Percentiles rank a stretch among this genome's conserved stretches.
These are phyloP conservation scores for Backusella macrospora DNA, from an alignment of 192 early-diverging fungal genomes.

Conservation along the genomic window DNA sequence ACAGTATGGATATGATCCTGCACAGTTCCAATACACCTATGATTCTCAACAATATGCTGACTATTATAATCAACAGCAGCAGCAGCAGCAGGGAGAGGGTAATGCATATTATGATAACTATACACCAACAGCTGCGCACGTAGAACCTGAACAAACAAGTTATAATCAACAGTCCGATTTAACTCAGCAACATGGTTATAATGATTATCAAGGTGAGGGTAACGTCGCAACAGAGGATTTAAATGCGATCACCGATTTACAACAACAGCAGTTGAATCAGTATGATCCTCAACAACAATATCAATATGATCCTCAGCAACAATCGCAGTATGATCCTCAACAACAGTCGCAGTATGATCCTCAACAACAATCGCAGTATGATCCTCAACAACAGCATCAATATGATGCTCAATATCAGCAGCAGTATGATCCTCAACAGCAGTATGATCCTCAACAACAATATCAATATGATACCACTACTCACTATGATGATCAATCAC, in stretches of 20 bases:
- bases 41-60: constrained; percentile 11
- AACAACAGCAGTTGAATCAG: background rate
- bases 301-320: background rate
- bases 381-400: background rate
- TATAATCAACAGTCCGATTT: background rate
- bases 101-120: constrained; percentile 4
- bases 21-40: constrained; percentile 20
- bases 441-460: background rate
- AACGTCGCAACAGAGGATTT: background rate
- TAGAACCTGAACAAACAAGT: constrained; percentile 7
- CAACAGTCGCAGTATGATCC: background rate
- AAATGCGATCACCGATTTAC: background rate
- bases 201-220: background rate
- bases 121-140: background rate
- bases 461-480: too few species aligned
- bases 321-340: background rate
- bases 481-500: background rate
- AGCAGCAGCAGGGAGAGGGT: background rate
- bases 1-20: constrained; percentile 24
- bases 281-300: background rate
- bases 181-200: constrained; percentile 21
- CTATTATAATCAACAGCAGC: background rate
- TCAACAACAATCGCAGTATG: background rate
- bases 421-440: background rate
- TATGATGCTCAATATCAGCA: background rate